Evolutionary conservation across 306 rosid species (phyloP), one percentile per base, ranked within the genome.

Genomic region (Sindora glabra): DNA sequence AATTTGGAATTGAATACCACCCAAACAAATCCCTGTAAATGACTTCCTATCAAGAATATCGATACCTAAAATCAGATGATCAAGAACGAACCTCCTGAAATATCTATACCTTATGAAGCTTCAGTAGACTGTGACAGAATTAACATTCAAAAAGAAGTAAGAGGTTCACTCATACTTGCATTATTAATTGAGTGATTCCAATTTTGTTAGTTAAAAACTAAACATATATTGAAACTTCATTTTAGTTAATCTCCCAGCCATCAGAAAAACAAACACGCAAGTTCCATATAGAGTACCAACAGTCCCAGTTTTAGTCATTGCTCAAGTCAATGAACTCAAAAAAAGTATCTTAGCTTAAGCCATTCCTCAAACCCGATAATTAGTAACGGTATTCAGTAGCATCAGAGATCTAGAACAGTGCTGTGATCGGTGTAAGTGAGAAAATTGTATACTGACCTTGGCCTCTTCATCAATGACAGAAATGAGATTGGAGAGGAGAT

Each of bases 401-500:
- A 62, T 26, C 11, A 27, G 59, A 63, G 45, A 57, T 71, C 23
- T 1, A 67, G 17, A 2, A 70, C 23, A 0, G 12, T 5, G 49
- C n/a, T n/a, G n/a, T n/a, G 4, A 6, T 7, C n/a, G 34, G 37
- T 4, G 53, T 9, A 42, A 34, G 51, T 59, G 33, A 36, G 38
- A 1, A 19, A n/a, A 70, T 36, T 40, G 32, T 5, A 13, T 64
- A 52, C 5, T 25, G 19, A 92, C 98, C 98, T 88, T 92, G 24
- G 85, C 68, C 78, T 89, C 96, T 59, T 81, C 89, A 10, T 82
- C 86, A 34, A 86, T 88, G 82, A 96, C 89, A 68, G 90, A 74
- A n/a, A 83, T 81, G 86, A 92, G 98, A 86, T 92, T 96, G 67
- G 98, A 92, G 41, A 92, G 90, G 64, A 92, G 96, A 81, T 92